Conservation (phyloP, 257 asterid genomes). For the Prunella vulgaris region DNA sequence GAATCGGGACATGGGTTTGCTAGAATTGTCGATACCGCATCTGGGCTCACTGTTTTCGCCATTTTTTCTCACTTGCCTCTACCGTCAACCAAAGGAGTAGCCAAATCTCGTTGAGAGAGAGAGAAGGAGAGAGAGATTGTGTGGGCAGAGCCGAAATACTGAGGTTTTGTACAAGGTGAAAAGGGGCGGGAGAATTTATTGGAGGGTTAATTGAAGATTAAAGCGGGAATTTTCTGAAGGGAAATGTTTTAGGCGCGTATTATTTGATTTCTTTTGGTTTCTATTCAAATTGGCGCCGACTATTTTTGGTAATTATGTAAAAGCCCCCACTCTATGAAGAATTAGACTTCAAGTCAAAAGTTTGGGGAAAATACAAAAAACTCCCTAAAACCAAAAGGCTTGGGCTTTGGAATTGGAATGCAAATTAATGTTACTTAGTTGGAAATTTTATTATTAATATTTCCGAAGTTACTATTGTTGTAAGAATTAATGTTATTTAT, state of each 20-base stretch:
- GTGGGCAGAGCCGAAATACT: neutral
- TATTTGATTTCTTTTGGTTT: neutral
- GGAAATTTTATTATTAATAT: no score
- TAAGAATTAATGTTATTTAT: no score
- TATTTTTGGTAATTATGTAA: no score
- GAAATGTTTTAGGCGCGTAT: conserved; percentile 16
- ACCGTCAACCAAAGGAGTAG: neutral
- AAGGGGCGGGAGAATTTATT: conserved; percentile 29
- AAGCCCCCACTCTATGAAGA: no score
- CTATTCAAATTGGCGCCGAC: no score
- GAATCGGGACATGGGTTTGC: conserved; percentile 78
- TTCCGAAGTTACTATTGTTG: no score
- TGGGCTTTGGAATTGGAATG: no score
- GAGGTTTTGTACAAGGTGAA: conserved; percentile 18
- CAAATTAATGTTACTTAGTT: no score
- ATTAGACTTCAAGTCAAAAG: no score
- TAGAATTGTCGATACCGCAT: conserved; percentile 58
- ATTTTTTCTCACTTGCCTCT: conserved; percentile 19
- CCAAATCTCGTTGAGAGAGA: no score
- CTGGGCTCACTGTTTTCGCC: conserved; percentile 53
- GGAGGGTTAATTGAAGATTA: conserved; percentile 9
- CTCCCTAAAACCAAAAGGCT: no score
- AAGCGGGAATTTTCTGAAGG: conserved; percentile 36
- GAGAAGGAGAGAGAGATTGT: neutral
- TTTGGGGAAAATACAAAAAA: no score